phyloP scores from a whole-genome alignment of 2,329 filamentous ascomycete species.

The Fusarium sp. region DNA sequence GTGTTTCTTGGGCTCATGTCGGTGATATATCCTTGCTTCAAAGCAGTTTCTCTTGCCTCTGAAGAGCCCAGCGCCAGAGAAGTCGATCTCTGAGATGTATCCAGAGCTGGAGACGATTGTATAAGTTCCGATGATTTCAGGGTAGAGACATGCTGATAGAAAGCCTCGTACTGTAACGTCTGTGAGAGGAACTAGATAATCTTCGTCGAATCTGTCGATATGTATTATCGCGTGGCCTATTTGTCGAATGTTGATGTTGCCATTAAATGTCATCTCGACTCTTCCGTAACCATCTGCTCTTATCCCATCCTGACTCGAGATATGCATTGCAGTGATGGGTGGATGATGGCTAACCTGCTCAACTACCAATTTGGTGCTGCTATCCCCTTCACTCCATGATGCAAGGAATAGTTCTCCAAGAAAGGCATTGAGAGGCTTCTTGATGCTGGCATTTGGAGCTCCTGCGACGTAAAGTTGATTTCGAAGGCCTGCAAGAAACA shows the following conservation, averaged over 20 bases:
- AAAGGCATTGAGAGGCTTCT: slow-evolving; percentile 67
- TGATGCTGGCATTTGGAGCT: slow-evolving; percentile 61
- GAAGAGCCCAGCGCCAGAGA: slow-evolving; percentile 61
- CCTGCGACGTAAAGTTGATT: slow-evolving; percentile 64
- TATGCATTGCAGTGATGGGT: slow-evolving; percentile 66
- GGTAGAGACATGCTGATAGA: slow-evolving; percentile 62
- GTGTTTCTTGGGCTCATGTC: slow-evolving; percentile 48
- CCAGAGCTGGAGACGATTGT: slow-evolving; percentile 61
- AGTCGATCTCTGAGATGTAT: slow-evolving; percentile 61
- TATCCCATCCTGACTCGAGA: slow-evolving; percentile 59
- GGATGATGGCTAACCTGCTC: slow-evolving; percentile 68
- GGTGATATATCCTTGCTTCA: slow-evolving; percentile 58
- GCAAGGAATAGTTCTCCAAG: slow-evolving; percentile 65
- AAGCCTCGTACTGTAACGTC: slow-evolving; percentile 64
- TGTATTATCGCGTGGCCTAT: slow-evolving; percentile 64
- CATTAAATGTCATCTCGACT: slow-evolving; percentile 66
- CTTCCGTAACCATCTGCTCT: slow-evolving; percentile 65
- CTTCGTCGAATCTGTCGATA: slow-evolving; percentile 63
- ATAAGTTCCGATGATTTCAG: slow-evolving; percentile 62
- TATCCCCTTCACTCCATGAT: slow-evolving; percentile 52
- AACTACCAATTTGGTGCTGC: slow-evolving; percentile 51
- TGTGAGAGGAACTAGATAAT: slow-evolving; percentile 63
- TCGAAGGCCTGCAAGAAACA: slow-evolving; percentile 61
- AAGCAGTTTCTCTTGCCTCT: slow-evolving; percentile 58
- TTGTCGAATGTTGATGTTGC: slow-evolving; percentile 64